Conservation (phyloP, 2,329 filamentous ascomycete species). For the Talaromyces pinophilus region DNA sequence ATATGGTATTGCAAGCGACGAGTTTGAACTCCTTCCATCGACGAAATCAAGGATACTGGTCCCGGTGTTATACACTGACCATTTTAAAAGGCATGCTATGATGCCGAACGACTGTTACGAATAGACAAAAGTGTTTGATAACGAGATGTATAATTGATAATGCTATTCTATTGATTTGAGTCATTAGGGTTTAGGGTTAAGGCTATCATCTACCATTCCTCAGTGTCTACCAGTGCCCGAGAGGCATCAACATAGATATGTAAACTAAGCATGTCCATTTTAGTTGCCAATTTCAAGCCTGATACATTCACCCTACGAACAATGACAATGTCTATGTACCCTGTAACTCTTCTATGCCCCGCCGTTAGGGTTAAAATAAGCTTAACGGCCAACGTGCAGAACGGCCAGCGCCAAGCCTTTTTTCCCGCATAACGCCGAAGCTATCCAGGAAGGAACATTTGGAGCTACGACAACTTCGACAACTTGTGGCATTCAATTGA, state of each 20-base stretch:
- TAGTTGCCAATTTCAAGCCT: too few species aligned
- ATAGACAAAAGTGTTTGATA: slow-evolving; percentile 3
- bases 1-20: too few species aligned
- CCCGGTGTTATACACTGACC: not conserved
- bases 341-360: not conserved
- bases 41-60: not conserved
- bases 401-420: not conserved
- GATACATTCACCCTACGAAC: too few species aligned
- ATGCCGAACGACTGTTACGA: not conserved
- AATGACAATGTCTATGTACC: not conserved
- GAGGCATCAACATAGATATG: not conserved
- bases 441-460: not conserved
- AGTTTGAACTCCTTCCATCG: not conserved
- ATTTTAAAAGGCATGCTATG: not conserved
- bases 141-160: not conserved
- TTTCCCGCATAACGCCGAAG: slow-evolving; percentile 1
- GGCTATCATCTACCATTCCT: not conserved
- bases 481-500: not conserved
- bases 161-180: not conserved
- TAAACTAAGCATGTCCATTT: not conserved
- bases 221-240: not conserved
- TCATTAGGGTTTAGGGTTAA: not conserved
- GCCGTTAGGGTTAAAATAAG: slow-evolving; percentile 6
- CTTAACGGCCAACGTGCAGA: not conserved
- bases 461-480: not conserved